A percentile compares a stretch with the other conserved stretches of the same genome.
Conservation (phyloP, 331 rosid species). For the Spiraea crenata region DNA sequence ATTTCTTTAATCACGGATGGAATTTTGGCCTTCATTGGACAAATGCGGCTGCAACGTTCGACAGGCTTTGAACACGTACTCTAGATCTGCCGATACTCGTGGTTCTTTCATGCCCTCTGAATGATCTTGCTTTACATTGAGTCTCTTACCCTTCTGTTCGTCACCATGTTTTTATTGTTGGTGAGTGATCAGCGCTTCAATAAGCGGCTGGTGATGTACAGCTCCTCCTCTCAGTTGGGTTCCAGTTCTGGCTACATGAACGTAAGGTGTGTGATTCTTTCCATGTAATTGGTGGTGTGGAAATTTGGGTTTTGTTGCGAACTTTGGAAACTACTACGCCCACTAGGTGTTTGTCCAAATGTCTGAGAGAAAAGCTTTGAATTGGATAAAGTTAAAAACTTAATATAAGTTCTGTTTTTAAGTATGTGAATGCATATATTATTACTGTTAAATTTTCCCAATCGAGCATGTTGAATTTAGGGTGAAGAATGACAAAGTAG, state of each 20-base stretch:
- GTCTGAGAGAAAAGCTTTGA: conserved; percentile 8
- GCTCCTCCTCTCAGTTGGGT: conserved; percentile 47
- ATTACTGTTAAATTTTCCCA: too few species aligned
- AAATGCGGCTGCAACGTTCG: too few species aligned
- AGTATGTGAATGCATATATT: too few species aligned
- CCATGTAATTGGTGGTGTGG: not conserved
- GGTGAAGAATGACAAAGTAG: too few species aligned
- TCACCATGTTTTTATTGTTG: conserved; percentile 7
- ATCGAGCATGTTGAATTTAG: too few species aligned
- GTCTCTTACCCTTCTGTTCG: conserved; percentile 28
- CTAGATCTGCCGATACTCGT: too few species aligned
- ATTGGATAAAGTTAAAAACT: too few species aligned
- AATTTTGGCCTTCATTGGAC: too few species aligned
- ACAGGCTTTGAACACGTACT: too few species aligned
- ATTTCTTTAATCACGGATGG: too few species aligned
- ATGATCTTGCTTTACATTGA: conserved; percentile 23
- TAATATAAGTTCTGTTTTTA: too few species aligned
- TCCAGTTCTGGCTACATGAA: conserved; percentile 47
- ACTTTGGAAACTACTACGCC: not conserved
- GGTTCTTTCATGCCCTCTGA: conserved; percentile 28
- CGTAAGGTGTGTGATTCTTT: conserved; percentile 34
- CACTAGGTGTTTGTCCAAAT: conserved; percentile 16
- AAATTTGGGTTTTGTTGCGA: not conserved
- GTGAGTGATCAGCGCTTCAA: conserved; percentile 16
- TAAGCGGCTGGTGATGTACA: conserved; percentile 28